Conservation (phyloP, 2,329 filamentous ascomycete genomes). For the Penicillium capsulatum region DNA sequence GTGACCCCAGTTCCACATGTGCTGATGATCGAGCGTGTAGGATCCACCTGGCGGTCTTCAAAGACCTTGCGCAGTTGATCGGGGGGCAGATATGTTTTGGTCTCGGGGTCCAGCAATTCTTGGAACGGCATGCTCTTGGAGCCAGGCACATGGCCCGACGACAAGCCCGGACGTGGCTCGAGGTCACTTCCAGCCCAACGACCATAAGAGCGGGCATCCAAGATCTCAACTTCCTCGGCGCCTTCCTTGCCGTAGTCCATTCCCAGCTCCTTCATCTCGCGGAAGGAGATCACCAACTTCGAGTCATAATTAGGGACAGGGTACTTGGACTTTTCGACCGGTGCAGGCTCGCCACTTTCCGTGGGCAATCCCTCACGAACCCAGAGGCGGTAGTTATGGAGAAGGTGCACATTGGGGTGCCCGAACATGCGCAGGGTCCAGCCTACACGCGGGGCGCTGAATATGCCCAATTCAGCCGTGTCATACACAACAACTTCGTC, state of each 20-base stretch:
- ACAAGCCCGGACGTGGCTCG: conserved; percentile 79
- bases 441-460: conserved; percentile 86
- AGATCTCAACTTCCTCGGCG: conserved; percentile 74
- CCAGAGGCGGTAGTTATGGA: conserved; percentile 97
- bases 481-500: conserved; percentile 95
- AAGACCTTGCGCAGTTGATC: conserved; percentile 73
- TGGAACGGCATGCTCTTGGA: conserved; percentile 78
- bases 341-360: conserved; percentile 61
- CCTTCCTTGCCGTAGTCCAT: conserved; percentile 76
- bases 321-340: conserved; percentile 44
- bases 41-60: conserved; percentile 72
- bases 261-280: conserved; percentile 74
- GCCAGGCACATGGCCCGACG: conserved; percentile 87
- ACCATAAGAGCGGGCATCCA: conserved; percentile 78
- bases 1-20: conserved; percentile 94
- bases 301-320: conserved; percentile 54
- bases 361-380: conserved; percentile 75
- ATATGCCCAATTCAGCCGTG: conserved; percentile 82
- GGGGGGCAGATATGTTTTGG: conserved; percentile 71
- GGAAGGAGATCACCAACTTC: conserved; percentile 70
- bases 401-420: conserved; percentile 77
- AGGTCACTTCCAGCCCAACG: conserved; percentile 78
- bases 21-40: conserved; percentile 73
- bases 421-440: conserved; percentile 93
- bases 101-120: conserved; percentile 73